Evolutionary conservation across 2,329 filamentous ascomycete genomes (phyloP).

Genomic region (Microsporum ferrugineum): DNA sequence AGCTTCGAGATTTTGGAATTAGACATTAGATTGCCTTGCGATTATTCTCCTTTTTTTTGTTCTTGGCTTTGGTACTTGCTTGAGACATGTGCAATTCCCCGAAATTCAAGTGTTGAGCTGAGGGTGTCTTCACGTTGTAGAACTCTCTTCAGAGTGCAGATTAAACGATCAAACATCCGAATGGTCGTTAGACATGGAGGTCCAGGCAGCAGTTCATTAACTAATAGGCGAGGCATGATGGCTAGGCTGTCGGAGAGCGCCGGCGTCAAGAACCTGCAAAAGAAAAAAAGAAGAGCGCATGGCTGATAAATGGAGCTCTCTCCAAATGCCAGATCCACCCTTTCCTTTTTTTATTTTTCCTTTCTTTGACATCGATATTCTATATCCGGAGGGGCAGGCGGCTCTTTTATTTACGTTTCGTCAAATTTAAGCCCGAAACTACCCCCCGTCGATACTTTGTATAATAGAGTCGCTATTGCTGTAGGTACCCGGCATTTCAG

Average conservation of each 20-base stretch:
- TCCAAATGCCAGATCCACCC: neutral
- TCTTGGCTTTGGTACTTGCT: neutral
- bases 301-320: neutral
- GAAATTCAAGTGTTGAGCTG: neutral
- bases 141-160: neutral
- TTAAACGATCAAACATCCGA: neutral
- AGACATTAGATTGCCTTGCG: neutral
- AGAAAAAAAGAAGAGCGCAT: neutral
- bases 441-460: conserved; percentile 5
- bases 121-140: neutral
- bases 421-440: neutral
- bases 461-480: conserved; percentile 8
- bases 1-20: neutral
- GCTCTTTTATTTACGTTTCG: neutral
- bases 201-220: neutral
- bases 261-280: neutral
- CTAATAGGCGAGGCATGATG: neutral
- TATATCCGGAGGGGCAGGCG: neutral
- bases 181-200: neutral
- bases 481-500: conserved; percentile 10
- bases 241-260: neutral
- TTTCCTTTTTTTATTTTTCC: neutral
- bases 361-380: neutral
- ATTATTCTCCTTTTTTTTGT: neutral
- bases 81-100: neutral